Conservation (phyloP, 2,329 filamentous ascomycete species). For the Cladophialophora exuberans region DNA sequence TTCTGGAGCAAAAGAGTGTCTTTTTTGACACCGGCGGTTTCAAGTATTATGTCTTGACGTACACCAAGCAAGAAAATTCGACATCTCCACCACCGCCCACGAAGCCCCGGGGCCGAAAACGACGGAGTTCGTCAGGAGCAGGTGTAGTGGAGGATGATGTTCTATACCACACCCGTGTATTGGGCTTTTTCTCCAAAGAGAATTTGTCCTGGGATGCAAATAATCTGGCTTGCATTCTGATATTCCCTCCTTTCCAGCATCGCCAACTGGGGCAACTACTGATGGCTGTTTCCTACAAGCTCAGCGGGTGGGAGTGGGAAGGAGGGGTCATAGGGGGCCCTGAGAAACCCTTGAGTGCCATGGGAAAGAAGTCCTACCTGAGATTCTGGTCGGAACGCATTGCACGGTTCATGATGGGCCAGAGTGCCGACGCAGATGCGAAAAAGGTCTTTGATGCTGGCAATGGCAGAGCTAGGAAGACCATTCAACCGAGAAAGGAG, state of each 20-base stretch:
- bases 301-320: constrained; percentile 73
- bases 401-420: constrained; percentile 60
- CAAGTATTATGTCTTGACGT: constrained; percentile 89
- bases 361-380: constrained; percentile 80
- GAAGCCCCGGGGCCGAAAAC: constrained; percentile 29
- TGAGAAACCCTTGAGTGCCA: constrained; percentile 87
- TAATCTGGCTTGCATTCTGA: constrained; percentile 92
- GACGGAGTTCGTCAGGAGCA: constrained; percentile 22
- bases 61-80: constrained; percentile 49
- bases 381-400: constrained; percentile 87
- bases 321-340: constrained; percentile 79
- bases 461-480: constrained; percentile 37
- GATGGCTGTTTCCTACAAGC: constrained; percentile 92
- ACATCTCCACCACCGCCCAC: constrained; percentile 2
- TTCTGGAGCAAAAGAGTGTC: constrained; percentile 96
- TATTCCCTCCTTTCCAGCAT: constrained; percentile 94
- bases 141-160: constrained; percentile 38
- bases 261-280: constrained; percentile 85
- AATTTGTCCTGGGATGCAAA: constrained; percentile 99
- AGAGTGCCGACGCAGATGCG: constrained; percentile 37
- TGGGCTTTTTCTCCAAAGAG: constrained; percentile 99
- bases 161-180: constrained; percentile 57
- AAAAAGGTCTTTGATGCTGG: constrained; percentile 41
- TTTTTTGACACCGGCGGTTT: constrained; percentile 97
- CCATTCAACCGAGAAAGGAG: constrained; percentile 38